Evolutionary conservation across 768 basidiomycete species (phyloP).

Genomic region (Terana coerulea): DNA sequence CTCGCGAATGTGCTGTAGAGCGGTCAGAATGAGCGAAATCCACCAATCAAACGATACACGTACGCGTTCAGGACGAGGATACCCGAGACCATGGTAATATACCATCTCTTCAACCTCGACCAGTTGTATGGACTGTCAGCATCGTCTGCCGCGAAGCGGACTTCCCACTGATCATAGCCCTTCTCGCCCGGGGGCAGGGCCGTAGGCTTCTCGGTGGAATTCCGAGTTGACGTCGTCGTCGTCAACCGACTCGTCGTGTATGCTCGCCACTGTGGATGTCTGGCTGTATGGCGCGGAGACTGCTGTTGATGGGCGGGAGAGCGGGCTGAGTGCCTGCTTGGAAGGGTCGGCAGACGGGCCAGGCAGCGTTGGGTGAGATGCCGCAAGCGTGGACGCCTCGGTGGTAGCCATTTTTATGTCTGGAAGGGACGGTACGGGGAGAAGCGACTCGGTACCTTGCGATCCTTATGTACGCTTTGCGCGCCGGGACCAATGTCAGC

Average conservation of each 20-base stretch:
- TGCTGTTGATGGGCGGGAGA: constrained; percentile 9
- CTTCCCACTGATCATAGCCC: constrained; percentile 22
- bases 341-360: neutral
- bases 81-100: constrained; percentile 22
- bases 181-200: constrained; percentile 22
- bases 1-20: constrained; percentile 52
- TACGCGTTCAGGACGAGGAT: constrained; percentile 33
- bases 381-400: neutral
- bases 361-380: neutral
- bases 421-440: neutral
- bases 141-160: constrained; percentile 20
- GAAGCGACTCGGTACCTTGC: neutral
- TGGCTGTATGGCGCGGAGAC: constrained; percentile 8
- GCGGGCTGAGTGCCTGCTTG: neutral
- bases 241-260: neutral
- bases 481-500: constrained; percentile 9
- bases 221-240: constrained; percentile 15
- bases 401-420: neutral
- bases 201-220: constrained; percentile 23
- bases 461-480: constrained; percentile 5
- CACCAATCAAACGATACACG: constrained; percentile 16
- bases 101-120: constrained; percentile 22
- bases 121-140: constrained; percentile 25
- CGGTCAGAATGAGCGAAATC: constrained; percentile 43
- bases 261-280: constrained; percentile 9